Base-by-base conservation (phyloP, 139 green algal genomes). In the Zygnema cylindricum region DNA sequence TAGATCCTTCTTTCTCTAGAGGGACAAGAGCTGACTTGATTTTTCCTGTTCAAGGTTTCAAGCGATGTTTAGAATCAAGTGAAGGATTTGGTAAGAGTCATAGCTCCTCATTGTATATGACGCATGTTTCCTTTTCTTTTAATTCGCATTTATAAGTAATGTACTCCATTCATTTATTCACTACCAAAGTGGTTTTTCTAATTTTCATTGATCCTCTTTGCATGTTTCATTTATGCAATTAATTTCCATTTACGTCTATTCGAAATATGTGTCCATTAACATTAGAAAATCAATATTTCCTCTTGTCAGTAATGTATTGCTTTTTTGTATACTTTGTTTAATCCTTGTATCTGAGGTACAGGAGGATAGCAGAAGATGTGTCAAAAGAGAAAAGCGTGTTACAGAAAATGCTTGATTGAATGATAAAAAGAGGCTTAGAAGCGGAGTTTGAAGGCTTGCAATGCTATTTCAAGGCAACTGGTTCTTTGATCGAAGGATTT, bases 61-160 rank as follows among this genome's bases (percentile, higher is more conserved):
- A 95, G 88, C 94, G 96, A 43, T 98, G 94, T 86, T 69, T 96
- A 11, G 86, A 91, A 93, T 97, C 85, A 81, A 69, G 7, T n/a
- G 38, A 69, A 38, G 86, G 86, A 32, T 91, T 91, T 84, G 86
- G 85, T 89, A 33, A 85, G 85, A 36, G 22, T 33, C 76, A 38
- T 38, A 55, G 11, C 43, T 38, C 21, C 21, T 81, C 11, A 11
- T 11, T 11, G 41, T 55, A 21, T 36, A 25, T 39, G 75, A 82
- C 25, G 75, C 75, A 1, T 25, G 32, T 1, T 54, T 22, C 2
- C 38, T 2, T 76, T 76, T 49, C 32, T 32, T 32, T 22, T 33
- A 2, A 16, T 83, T 3, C 38, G 0, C 42, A 22, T 22, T 2
- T 11, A n/a, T 69, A 23, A 33, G 7, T 30, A 82, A 73, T 35